phyloP scores from a whole-genome alignment of 139 green algal species.

The Tetradesmus lagerheimii region DNA sequence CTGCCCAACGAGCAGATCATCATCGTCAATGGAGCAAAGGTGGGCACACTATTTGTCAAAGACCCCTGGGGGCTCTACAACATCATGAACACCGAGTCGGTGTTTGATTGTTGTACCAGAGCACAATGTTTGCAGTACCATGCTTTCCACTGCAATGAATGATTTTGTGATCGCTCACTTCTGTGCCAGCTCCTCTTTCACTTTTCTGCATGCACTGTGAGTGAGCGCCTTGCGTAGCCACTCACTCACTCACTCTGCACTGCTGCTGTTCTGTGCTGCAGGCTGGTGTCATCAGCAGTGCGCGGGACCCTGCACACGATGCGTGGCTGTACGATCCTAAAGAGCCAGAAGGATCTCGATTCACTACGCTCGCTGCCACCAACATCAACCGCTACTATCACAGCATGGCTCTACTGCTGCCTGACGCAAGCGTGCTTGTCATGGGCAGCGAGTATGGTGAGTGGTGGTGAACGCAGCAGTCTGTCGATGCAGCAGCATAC shows the following conservation, averaged over 20 bases:
- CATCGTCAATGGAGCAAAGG: constrained; percentile 36
- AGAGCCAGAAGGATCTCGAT: background rate
- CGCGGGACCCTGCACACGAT: background rate
- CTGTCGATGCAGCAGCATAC: too few relatives aligned
- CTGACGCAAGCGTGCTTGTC: background rate
- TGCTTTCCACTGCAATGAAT: too few relatives aligned
- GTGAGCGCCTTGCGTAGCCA: too few relatives aligned
- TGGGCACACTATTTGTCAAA: too few relatives aligned
- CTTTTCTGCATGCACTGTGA: too few relatives aligned
- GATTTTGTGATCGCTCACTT: too few relatives aligned
- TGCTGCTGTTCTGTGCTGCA: background rate
- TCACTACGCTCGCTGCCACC: constrained; percentile 10
- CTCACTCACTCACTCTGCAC: too few relatives aligned
- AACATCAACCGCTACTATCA: constrained; percentile 38
- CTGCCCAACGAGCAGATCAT: constrained; percentile 18
- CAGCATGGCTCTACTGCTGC: constrained; percentile 24
- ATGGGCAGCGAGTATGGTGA: constrained; percentile 17
- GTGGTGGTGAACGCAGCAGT: background rate
- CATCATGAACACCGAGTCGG: too few relatives aligned
- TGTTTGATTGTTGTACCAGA: too few relatives aligned
- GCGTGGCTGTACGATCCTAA: constrained; percentile 35
- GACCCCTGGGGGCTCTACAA: too few relatives aligned
- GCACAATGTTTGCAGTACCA: too few relatives aligned
- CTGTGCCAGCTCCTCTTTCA: background rate
- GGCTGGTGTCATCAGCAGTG: background rate